phyloP scores from a whole-genome alignment of 331 rosid species.

The Malus hybrid region DNA sequence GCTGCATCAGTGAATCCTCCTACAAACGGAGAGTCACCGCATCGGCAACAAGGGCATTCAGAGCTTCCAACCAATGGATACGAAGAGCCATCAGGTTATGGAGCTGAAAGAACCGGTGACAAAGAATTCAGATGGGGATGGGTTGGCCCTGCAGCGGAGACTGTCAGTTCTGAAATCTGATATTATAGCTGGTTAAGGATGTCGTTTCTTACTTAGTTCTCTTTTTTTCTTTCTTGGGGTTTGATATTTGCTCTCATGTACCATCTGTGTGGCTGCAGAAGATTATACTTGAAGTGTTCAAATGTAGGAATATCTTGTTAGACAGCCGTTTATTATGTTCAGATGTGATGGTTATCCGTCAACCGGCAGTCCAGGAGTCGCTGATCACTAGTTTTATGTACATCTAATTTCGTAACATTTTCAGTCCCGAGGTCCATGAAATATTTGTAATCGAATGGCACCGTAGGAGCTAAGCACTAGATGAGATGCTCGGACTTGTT shows the following conservation, averaged over 20 bases:
- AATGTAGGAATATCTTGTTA: not conserved
- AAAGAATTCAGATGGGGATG: conserved; percentile 14
- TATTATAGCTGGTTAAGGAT: not conserved
- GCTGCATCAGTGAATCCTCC: conserved; percentile 9
- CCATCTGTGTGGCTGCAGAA: conserved; percentile 1
- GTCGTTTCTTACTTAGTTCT: not conserved
- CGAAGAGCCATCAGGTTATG: conserved; percentile 5
- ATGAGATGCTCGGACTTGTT: no score
- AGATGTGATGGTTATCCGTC: conserved; percentile 2
- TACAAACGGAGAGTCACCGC: conserved; percentile 7
- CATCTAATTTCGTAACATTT: not conserved
- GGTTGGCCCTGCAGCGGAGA: conserved; percentile 17
- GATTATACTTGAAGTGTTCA: conserved; percentile 1
- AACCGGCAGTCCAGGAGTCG: not conserved
- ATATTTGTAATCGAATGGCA: not conserved
- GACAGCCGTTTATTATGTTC: not conserved
- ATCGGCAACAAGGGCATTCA: conserved; percentile 13
- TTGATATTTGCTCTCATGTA: not conserved
- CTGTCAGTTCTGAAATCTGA: conserved; percentile 23
- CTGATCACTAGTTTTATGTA: not conserved
- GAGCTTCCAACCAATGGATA: conserved; percentile 10
- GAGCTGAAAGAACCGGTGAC: conserved; percentile 14
- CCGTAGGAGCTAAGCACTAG: not conserved
- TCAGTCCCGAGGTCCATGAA: not conserved
- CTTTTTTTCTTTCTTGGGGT: not conserved